A percentile compares a stretch with the other conserved stretches of the same genome.
Evolutionary conservation across 441 rosid genomes (phyloP).

Genomic region (Viola pubescens): DNA sequence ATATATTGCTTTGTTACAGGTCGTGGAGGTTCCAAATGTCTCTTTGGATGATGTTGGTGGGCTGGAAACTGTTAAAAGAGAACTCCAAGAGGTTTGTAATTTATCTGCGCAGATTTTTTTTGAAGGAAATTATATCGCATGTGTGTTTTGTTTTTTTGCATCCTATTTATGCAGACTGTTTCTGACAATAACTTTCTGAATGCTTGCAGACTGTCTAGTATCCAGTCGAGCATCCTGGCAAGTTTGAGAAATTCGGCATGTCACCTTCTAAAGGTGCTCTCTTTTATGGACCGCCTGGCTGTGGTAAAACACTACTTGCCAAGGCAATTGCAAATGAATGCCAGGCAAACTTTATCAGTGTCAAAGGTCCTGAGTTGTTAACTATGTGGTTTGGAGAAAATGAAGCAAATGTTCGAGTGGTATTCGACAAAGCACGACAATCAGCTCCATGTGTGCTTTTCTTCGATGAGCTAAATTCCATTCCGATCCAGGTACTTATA

Average conservation of each 20-base stretch:
- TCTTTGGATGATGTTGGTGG: slow-evolving; percentile 66
- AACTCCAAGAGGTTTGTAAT: slow-evolving; percentile 50
- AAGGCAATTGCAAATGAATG: slow-evolving; percentile 59
- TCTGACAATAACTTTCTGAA: neutral
- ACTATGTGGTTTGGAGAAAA: slow-evolving; percentile 68
- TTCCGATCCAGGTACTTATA: slow-evolving; percentile 44
- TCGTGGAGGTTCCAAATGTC: slow-evolving; percentile 63
- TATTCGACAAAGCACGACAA: slow-evolving; percentile 53
- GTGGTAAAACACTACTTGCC: slow-evolving; percentile 57
- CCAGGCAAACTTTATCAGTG: slow-evolving; percentile 52
- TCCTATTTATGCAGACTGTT: neutral
- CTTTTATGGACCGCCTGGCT: slow-evolving; percentile 61
- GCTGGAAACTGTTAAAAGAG: slow-evolving; percentile 54
- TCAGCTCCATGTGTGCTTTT: slow-evolving; percentile 65
- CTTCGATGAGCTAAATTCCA: slow-evolving; percentile 57
- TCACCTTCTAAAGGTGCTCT: slow-evolving; percentile 71
- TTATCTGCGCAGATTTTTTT: neutral
- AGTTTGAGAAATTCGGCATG: slow-evolving; percentile 66
- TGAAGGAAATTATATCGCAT: neutral
- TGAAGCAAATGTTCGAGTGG: slow-evolving; percentile 55
- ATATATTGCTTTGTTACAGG: slow-evolving; percentile 24
- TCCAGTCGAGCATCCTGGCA: slow-evolving; percentile 70
- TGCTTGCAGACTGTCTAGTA: slow-evolving; percentile 46
- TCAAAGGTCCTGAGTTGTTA: slow-evolving; percentile 50
- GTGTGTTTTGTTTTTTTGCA: neutral